Base-by-base conservation (phyloP, 805 yeast species). In the Kodamaea neixiangensis region DNA sequence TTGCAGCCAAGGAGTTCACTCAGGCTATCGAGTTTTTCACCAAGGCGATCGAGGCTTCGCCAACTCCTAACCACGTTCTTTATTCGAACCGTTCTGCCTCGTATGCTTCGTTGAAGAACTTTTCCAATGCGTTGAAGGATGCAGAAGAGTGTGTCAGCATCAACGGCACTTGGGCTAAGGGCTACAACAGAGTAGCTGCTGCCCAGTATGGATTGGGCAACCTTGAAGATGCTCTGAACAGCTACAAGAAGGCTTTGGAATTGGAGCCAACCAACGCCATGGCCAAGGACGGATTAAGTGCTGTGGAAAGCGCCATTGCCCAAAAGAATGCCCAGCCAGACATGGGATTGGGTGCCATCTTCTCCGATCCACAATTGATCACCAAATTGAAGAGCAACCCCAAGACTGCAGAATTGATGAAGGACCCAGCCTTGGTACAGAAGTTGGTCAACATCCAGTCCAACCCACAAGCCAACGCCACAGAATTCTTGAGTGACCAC, bases 31-130 rank as follows among this genome's bases (percentile, higher is more conserved):
- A 87, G 33, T 70, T 75, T 48, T 94, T 94, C 73, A 73, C 93
- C 15, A 79, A 88, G 67, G 99, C 97, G 31, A 94, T 93, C 62
- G 96, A 83, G 42, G 89, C 81, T 11, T 84, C 97, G 0, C 77
- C 85, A 42, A 56, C 78, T 5, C 96, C 97, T 55, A 94, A 93
- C 69, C 97, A 93, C 66, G 97, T 94, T 14, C 77, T 94, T 49
- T 92, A 77, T 68, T 91, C 97, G 46, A 94, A 94, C 75, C 85
- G 99, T 69, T 92, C 98, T 9, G 99, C 96, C 11, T 81, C 90
- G 51, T 86, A 86, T 63, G 87, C 97, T 3, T 89, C 97, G 5
- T 71, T 84, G 72, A 83, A 83, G 63, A 73, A 91, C 61, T 94
- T 85, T 63, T 68, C 67, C 18, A 73, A 84, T 53, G 99, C 98